phyloP scores from a whole-genome alignment of 257 asterid genomes.

The Gardenia jasminoides region DNA sequence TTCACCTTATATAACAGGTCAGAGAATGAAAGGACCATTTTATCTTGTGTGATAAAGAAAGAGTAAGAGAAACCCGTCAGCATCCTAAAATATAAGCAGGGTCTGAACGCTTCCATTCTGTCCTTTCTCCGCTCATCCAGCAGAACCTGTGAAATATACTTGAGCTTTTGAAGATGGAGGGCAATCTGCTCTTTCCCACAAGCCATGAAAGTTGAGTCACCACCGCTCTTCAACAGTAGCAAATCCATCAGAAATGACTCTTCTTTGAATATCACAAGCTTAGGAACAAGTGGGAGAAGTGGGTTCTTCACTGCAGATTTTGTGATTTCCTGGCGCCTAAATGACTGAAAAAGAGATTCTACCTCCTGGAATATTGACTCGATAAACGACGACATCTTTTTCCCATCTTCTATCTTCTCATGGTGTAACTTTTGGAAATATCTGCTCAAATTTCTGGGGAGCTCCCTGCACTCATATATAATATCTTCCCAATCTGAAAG shows the following conservation, averaged over 20 bases:
- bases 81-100: neutral
- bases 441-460: no score
- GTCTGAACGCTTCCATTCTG: neutral
- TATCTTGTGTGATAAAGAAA: neutral
- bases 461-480: no score
- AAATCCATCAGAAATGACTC: neutral
- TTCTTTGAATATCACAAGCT: neutral
- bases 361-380: conserved; percentile 1
- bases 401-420: neutral
- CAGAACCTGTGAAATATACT: neutral
- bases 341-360: neutral
- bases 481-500: no score
- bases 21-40: neutral
- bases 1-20: neutral
- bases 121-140: no score
- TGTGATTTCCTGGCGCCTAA: neutral
- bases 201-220: neutral
- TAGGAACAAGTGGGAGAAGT: no score
- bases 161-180: neutral
- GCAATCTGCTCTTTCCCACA: neutral
- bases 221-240: neutral
- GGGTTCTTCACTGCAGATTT: neutral
- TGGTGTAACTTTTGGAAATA: neutral
- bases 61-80: neutral
- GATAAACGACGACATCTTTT: neutral